Conservation (phyloP, 2,329 filamentous ascomycete genomes). For the Paecilomyces formosus region DNA sequence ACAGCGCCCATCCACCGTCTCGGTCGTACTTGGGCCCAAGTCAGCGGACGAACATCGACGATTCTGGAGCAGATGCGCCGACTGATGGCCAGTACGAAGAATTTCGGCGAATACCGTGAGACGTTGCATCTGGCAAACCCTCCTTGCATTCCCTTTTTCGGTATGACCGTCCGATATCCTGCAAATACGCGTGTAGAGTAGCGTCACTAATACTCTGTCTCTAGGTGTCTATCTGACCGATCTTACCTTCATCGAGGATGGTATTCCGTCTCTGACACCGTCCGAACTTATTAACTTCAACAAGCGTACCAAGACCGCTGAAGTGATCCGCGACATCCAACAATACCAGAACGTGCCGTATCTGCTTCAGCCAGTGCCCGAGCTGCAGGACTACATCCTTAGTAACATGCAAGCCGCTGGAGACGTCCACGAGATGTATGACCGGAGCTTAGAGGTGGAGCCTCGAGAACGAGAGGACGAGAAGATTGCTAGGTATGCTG, state of each 20-base stretch:
- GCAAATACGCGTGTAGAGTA: background rate
- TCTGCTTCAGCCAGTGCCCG: constrained; percentile 75
- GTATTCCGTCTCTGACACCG: constrained; percentile 93
- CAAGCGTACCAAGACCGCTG: constrained; percentile 94
- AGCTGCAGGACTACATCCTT: constrained; percentile 93
- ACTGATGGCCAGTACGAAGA: constrained; percentile 95
- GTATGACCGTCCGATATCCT: constrained; percentile 43
- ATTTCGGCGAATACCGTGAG: constrained; percentile 95
- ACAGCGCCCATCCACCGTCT: constrained; percentile 93
- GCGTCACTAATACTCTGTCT: background rate
- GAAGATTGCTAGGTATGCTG: constrained; percentile 90
- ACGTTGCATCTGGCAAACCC: constrained; percentile 87
- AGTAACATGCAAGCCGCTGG: constrained; percentile 93
- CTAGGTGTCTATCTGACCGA: constrained; percentile 92
- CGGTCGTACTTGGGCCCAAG: constrained; percentile 88
- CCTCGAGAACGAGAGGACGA: constrained; percentile 96
- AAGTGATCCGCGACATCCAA: constrained; percentile 97
- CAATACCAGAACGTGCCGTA: constrained; percentile 99
- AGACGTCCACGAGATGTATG: constrained; percentile 99
- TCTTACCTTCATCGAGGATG: constrained; percentile 96
- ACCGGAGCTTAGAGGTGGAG: constrained; percentile 88
- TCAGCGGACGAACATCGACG: constrained; percentile 73
- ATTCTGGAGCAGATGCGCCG: constrained; percentile 85
- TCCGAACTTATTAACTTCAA: constrained; percentile 97
- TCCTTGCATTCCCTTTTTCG: constrained; percentile 96